Evolutionary conservation across 352 stramenopile species (phyloP).

Genomic region (Globisporangium sylvaticum): DNA sequence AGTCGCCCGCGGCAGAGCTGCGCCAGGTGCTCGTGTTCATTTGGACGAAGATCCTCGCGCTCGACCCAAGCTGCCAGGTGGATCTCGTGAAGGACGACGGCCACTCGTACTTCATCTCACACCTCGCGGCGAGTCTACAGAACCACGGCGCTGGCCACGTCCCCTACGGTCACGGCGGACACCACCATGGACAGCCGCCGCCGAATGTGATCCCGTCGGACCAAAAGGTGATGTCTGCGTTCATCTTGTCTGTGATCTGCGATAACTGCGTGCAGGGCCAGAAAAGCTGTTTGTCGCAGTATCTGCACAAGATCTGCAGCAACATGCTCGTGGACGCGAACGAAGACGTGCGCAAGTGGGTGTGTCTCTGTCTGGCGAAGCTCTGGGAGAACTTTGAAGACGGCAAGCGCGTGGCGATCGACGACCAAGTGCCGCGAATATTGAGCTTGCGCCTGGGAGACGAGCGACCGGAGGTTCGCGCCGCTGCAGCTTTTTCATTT

Average conservation of each 20-base stretch:
- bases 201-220: conserved; percentile 62
- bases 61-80: conserved; percentile 94
- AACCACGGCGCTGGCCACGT: conserved; percentile 19
- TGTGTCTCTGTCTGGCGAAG: conserved; percentile 93
- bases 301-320: conserved; percentile 74
- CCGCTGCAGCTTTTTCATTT: conserved; percentile 91
- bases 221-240: conserved; percentile 95
- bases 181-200: conserved; percentile 13
- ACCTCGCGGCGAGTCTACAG: conserved; percentile 79
- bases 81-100: conserved; percentile 97
- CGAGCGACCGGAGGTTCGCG: conserved; percentile 87
- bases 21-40: conserved; percentile 93
- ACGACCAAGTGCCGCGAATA: conserved; percentile 81
- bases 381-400: conserved; percentile 91
- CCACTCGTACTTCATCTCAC: conserved; percentile 94
- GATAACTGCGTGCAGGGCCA: conserved; percentile 90
- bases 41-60: conserved; percentile 93
- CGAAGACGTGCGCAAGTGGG: conserved; percentile 75
- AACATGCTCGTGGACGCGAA: conserved; percentile 60
- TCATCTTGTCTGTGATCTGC: conserved; percentile 95
- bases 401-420: conserved; percentile 83
- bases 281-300: conserved; percentile 90
- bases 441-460: conserved; percentile 84
- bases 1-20: conserved; percentile 93
- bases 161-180: conserved; percentile 4